phyloP scores from a whole-genome alignment of 495 filamentous ascomycete genomes.

The Penicillium pulvis region DNA sequence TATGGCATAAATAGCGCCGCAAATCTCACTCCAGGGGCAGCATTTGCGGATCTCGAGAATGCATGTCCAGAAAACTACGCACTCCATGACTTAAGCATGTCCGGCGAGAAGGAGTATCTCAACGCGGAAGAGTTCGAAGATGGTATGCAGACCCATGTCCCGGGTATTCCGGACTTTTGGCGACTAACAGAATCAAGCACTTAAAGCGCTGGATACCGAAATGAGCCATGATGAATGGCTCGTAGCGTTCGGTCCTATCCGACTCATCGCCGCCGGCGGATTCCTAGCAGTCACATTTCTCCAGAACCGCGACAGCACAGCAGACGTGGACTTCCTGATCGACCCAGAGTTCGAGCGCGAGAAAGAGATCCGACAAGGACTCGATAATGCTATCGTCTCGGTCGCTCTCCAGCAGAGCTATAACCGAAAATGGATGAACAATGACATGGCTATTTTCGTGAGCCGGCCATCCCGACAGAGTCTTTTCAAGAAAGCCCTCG shows the following conservation, averaged over 20 bases:
- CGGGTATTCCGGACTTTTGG: background rate
- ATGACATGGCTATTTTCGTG: conserved; percentile 34
- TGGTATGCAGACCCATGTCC: background rate
- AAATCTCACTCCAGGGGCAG: too few species aligned
- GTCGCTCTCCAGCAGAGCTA: conserved; percentile 21
- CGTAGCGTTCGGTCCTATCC: conserved; percentile 36
- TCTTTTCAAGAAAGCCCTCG: conserved; percentile 27
- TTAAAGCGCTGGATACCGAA: conserved; percentile 28
- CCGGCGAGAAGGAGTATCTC: background rate
- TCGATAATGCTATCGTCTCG: conserved; percentile 21
- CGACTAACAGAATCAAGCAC: conserved; percentile 15
- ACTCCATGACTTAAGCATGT: too few species aligned
- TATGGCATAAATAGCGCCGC: too few species aligned
- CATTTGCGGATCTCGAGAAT: background rate
- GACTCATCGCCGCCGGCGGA: conserved; percentile 30
- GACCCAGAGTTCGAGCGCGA: conserved; percentile 31
- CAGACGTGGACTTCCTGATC: conserved; percentile 35
- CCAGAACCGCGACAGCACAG: conserved; percentile 32
- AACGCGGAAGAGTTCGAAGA: background rate
- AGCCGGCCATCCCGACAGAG: conserved; percentile 17
- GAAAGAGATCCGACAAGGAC: conserved; percentile 25
- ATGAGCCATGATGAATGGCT: conserved; percentile 32
- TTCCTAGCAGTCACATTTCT: conserved; percentile 30
- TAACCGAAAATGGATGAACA: conserved; percentile 32
- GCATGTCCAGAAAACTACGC: background rate